Percentiles rank a stretch among this genome's conserved stretches.
These are phyloP conservation scores for Pezicula radicicola DNA, from an alignment of 2,329 filamentous ascomycete genomes.

Conservation along the genomic window DNA sequence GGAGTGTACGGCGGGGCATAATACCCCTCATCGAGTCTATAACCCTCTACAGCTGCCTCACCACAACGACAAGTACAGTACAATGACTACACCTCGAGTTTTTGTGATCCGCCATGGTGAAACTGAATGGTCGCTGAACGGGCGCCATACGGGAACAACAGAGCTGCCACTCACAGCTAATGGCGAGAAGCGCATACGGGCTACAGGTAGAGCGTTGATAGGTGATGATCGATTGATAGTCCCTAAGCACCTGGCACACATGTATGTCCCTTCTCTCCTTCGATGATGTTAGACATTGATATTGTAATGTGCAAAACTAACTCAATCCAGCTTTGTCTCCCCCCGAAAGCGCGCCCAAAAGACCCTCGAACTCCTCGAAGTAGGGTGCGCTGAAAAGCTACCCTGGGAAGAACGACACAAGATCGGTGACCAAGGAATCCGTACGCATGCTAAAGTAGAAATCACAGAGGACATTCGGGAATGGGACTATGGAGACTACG, in stretches of 20 bases:
- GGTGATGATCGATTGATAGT: constrained; percentile 83
- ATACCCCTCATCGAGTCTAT: not conserved
- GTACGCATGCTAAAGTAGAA: constrained; percentile 59
- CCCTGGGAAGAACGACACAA: constrained; percentile 63
- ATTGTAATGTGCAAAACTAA: not conserved
- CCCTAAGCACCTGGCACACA: constrained; percentile 75
- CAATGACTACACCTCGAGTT: constrained; percentile 59
- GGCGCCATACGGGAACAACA: constrained; percentile 78
- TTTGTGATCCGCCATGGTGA: constrained; percentile 89
- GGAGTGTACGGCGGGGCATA: not conserved
- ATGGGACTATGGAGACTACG: constrained; percentile 87
- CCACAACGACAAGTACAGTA: not conserved
- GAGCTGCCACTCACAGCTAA: constrained; percentile 82
- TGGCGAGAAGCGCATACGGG: constrained; percentile 72
- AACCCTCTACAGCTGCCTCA: not conserved
- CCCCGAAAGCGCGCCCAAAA: constrained; percentile 80
- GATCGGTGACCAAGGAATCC: constrained; percentile 32
- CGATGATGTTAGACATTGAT: no score
- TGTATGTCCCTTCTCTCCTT: no score
- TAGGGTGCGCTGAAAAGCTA: constrained; percentile 65
- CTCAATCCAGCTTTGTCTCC: constrained; percentile 70
- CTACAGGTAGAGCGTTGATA: constrained; percentile 80
- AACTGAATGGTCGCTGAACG: constrained; percentile 91
- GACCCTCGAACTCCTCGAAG: constrained; percentile 83
- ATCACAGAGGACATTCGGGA: constrained; percentile 73